Evolutionary conservation across 805 yeast species (phyloP).

Genomic region (Lipomyces yamadae): DNA sequence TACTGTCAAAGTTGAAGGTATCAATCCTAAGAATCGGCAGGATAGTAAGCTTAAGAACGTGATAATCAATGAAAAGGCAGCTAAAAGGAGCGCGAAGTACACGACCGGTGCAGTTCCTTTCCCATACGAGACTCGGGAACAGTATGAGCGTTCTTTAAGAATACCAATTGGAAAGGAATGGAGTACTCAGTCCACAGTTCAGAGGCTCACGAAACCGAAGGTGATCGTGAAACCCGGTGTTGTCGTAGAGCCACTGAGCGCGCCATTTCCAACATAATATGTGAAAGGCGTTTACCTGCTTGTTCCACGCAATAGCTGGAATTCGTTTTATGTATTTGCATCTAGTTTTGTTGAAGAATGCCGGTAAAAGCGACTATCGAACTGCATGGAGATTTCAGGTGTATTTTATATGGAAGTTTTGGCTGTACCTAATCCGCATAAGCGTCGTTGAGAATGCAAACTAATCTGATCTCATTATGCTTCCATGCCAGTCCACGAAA

Average conservation of each 20-base stretch:
- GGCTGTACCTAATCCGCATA: no score
- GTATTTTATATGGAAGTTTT: neutral
- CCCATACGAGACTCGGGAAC: slow-evolving; percentile 91
- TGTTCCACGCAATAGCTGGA: neutral
- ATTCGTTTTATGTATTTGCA: neutral
- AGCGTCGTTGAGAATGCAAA: no score
- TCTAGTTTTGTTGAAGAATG: neutral
- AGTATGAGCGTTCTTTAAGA: slow-evolving; percentile 89
- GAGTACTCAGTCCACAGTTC: slow-evolving; percentile 87
- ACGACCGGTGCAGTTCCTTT: slow-evolving; percentile 90
- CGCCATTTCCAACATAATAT: slow-evolving; percentile 57
- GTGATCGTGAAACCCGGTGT: slow-evolving; percentile 84
- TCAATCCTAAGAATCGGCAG: slow-evolving; percentile 71
- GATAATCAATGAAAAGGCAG: slow-evolving; percentile 83
- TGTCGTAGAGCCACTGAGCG: slow-evolving; percentile 88
- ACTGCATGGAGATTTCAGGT: neutral
- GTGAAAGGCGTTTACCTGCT: neutral
- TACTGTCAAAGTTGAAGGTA: slow-evolving; percentile 75
- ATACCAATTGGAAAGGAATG: slow-evolving; percentile 98
- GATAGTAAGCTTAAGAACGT: slow-evolving; percentile 80
- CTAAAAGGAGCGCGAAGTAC: slow-evolving; percentile 83
- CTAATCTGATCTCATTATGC: no score
- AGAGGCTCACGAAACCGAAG: slow-evolving; percentile 85
- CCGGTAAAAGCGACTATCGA: neutral
- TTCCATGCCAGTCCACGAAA: no score